These are phyloP conservation scores for Sporothrix sp. DNA, from an alignment of 2,329 filamentous ascomycete genomes.

Conservation along the genomic window DNA sequence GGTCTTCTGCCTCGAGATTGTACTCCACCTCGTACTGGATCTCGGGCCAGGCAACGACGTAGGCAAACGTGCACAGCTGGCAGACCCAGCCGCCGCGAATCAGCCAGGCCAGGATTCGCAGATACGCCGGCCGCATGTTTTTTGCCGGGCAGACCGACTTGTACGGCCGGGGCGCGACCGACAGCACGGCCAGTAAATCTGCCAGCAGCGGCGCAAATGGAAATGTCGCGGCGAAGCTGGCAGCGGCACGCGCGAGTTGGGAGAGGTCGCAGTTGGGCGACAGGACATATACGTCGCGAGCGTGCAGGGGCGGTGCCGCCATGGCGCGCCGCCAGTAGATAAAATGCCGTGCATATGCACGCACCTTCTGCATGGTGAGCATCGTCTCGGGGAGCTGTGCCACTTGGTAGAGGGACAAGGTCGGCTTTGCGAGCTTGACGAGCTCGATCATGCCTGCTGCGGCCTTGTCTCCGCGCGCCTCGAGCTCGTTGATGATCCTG, in stretches of 20 bases:
- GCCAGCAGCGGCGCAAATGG: slow-evolving; percentile 73
- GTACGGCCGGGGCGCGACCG: slow-evolving; percentile 71
- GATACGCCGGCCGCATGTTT: slow-evolving; percentile 76
- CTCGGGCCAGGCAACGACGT: slow-evolving; percentile 73
- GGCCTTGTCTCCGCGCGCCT: slow-evolving; percentile 66
- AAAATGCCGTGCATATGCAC: slow-evolving; percentile 82
- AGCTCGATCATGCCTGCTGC: slow-evolving; percentile 73
- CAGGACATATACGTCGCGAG: slow-evolving; percentile 81
- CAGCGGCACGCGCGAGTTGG: slow-evolving; percentile 57
- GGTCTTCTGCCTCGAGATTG: slow-evolving; percentile 56
- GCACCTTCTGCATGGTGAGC: slow-evolving; percentile 70
- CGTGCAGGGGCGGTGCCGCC: slow-evolving; percentile 81
- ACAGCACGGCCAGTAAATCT: slow-evolving; percentile 79
- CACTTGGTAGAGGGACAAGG: slow-evolving; percentile 60
- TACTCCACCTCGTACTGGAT: slow-evolving; percentile 73
- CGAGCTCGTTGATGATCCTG: slow-evolving; percentile 61
- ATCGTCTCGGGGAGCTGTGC: slow-evolving; percentile 51
- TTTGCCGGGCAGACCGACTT: slow-evolving; percentile 77
- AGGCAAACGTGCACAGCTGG: slow-evolving; percentile 83
- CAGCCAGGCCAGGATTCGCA: slow-evolving; percentile 87
- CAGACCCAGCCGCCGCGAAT: slow-evolving; percentile 90
- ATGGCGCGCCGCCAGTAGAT: slow-evolving; percentile 94
- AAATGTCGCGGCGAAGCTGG: slow-evolving; percentile 67
- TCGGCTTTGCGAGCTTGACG: slow-evolving; percentile 63
- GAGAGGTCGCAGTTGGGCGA: slow-evolving; percentile 79